Evolutionary conservation across 768 basidiomycete species (phyloP).

Genomic region (Russula vinacea): DNA sequence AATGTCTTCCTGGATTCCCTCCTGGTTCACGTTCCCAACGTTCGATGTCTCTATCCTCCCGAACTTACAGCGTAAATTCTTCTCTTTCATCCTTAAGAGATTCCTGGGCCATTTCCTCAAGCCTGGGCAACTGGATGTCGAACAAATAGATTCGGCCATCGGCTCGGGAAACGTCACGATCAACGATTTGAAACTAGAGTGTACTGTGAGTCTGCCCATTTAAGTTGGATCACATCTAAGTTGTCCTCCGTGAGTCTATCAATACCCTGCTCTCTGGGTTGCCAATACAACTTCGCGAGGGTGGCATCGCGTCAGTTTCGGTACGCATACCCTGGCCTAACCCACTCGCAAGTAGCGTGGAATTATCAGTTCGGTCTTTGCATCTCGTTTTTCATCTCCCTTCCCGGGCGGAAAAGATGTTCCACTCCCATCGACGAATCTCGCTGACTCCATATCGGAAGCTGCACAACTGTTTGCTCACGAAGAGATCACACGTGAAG

Average conservation of each 20-base stretch:
- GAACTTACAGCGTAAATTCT: constrained; percentile 78
- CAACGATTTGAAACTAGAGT: constrained; percentile 75
- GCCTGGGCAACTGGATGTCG: constrained; percentile 82
- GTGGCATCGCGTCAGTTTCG: constrained; percentile 69
- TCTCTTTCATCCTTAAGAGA: constrained; percentile 84
- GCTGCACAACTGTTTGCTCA: constrained; percentile 85
- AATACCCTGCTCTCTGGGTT: constrained; percentile 62
- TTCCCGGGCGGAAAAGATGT: constrained; percentile 30
- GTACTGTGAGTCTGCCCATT: constrained; percentile 50
- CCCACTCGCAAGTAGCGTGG: constrained; percentile 69
- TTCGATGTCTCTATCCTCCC: constrained; percentile 66
- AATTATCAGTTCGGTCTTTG: constrained; percentile 64
- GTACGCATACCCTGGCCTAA: constrained; percentile 85
- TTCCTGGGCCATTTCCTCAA: constrained; percentile 82
- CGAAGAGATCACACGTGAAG: constrained; percentile 67
- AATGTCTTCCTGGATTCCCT: constrained; percentile 41
- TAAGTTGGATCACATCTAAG: constrained; percentile 27
- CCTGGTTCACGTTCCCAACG: constrained; percentile 54
- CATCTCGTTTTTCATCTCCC: constrained; percentile 61
- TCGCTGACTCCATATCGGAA: constrained; percentile 78
- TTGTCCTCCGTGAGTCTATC: constrained; percentile 56
- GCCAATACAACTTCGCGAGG: constrained; percentile 66
- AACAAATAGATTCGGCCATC: constrained; percentile 88
- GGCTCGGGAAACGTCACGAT: constrained; percentile 88
- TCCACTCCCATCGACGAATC: constrained; percentile 39